Conservation (phyloP, 345 rosid species). For the Physaria fendleri region DNA sequence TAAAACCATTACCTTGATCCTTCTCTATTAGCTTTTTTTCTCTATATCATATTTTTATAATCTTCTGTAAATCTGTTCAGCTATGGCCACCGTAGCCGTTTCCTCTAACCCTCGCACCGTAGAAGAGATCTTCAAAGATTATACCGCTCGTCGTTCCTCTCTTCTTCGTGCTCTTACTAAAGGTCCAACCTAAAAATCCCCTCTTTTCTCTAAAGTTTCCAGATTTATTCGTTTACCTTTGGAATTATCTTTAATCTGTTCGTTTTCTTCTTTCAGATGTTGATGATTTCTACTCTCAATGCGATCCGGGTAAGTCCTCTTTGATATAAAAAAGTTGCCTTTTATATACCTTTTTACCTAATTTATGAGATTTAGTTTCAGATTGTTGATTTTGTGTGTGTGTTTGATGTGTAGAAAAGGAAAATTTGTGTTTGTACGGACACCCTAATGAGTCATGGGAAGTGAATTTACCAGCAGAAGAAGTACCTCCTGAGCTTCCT, state of each 20-base stretch:
- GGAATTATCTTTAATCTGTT: background rate
- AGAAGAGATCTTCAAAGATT: conserved; percentile 81
- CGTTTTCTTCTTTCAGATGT: conserved; percentile 45
- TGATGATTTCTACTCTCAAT: conserved; percentile 70
- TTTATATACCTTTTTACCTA: too few relatives aligned
- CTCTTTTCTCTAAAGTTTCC: background rate
- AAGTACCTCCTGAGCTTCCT: conserved; percentile 82
- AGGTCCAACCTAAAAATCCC: conserved; percentile 37
- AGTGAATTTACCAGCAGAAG: conserved; percentile 67
- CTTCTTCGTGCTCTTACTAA: conserved; percentile 75
- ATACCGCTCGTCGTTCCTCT: conserved; percentile 55
- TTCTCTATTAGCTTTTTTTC: too few relatives aligned
- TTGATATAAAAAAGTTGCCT: too few relatives aligned
- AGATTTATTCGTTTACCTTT: too few relatives aligned
- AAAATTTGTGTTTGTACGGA: conserved; percentile 72
- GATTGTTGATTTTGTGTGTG: too few relatives aligned
- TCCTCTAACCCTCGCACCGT: conserved; percentile 63
- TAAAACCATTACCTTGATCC: conserved; percentile 13
- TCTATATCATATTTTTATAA: too few relatives aligned
- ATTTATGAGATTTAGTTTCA: too few relatives aligned
- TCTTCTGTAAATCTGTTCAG: too few relatives aligned
- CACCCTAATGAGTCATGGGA: conserved; percentile 79
- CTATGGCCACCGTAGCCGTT: conserved; percentile 33
- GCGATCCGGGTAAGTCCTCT: conserved; percentile 75
- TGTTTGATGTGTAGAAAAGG: too few relatives aligned